A percentile compares a stretch with the other conserved stretches of the same genome.
phyloP scores from a whole-genome alignment of 495 filamentous ascomycete genomes.

The Jackrogersella multiformis region DNA sequence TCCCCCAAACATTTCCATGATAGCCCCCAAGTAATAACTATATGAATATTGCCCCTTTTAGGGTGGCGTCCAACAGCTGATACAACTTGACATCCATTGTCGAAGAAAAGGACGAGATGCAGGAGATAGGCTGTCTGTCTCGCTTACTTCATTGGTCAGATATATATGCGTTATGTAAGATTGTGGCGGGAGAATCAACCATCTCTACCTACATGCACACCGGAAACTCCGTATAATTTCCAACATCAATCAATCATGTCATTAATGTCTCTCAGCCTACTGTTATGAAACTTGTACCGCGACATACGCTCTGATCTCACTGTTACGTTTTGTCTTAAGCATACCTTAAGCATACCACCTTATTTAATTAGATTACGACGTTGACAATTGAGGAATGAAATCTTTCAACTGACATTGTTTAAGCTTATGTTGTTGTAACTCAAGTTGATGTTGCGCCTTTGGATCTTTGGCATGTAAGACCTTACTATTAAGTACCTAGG shows the following conservation, averaged over 20 bases:
- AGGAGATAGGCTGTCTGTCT: not conserved
- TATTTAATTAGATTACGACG: not conserved
- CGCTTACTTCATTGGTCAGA: constrained; percentile 20
- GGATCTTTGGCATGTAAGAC: not conserved
- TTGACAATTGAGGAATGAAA: not conserved
- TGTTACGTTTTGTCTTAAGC: constrained; percentile 15
- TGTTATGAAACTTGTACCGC: constrained; percentile 29
- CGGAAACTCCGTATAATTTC: constrained; percentile 1
- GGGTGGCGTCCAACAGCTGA: not conserved
- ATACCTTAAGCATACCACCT: constrained; percentile 13
- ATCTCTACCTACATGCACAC: constrained; percentile 11
- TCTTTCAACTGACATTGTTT: constrained; percentile 5
- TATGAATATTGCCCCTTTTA: not conserved
- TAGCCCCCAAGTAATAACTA: constrained; percentile 5
- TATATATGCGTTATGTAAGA: constrained; percentile 25
- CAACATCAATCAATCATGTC: constrained; percentile 17
- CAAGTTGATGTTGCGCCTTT: not conserved
- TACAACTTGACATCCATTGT: constrained; percentile 12
- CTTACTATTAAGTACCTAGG: not conserved
- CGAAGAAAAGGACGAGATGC: constrained; percentile 8
- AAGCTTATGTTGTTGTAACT: not conserved
- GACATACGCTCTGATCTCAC: constrained; percentile 10
- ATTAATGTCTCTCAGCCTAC: constrained; percentile 22
- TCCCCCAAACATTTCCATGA: constrained; percentile 1
- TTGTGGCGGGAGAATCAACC: constrained; percentile 9